phyloP scores from a whole-genome alignment of 495 filamentous ascomycete genomes.

The Daldinia decipiens region DNA sequence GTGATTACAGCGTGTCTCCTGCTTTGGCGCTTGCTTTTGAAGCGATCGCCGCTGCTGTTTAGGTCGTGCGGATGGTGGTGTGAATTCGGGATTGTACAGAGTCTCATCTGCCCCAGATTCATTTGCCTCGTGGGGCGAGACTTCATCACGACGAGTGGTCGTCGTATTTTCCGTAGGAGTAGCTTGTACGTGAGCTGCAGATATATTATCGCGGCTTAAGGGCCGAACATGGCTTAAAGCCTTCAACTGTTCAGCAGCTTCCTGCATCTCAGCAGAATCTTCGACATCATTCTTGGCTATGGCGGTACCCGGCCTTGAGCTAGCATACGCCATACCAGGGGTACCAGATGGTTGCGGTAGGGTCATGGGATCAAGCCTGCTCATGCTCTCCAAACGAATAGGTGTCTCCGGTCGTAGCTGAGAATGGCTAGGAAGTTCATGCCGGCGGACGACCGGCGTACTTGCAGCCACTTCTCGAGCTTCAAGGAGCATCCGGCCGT shows the following conservation, averaged over 20 bases:
- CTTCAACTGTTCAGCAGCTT: constrained; percentile 67
- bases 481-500: constrained; percentile 60
- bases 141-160: constrained; percentile 52
- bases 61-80: constrained; percentile 56
- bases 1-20: constrained; percentile 64
- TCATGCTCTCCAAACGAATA: constrained; percentile 43
- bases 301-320: constrained; percentile 34
- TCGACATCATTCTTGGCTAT: constrained; percentile 59
- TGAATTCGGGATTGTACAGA: constrained; percentile 51
- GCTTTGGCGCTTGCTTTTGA: constrained; percentile 61
- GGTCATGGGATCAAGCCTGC: constrained; percentile 37
- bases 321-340: constrained; percentile 38
- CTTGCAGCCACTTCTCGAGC: constrained; percentile 51
- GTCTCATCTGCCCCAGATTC: constrained; percentile 55
- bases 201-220: constrained; percentile 53
- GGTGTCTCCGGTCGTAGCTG: constrained; percentile 50
- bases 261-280: constrained; percentile 67
- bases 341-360: constrained; percentile 34
- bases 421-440: constrained; percentile 40
- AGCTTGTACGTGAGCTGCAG: constrained; percentile 40
- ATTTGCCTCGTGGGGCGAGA: constrained; percentile 52
- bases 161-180: constrained; percentile 26
- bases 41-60: constrained; percentile 59
- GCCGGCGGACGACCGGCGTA: constrained; percentile 45
- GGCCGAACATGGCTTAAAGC: constrained; percentile 66